Evolutionary conservation across 1,284 basidiomycete genomes (phyloP), one percentile per base, ranked within the genome.

Genomic region (Cryptococcus hybrid): DNA sequence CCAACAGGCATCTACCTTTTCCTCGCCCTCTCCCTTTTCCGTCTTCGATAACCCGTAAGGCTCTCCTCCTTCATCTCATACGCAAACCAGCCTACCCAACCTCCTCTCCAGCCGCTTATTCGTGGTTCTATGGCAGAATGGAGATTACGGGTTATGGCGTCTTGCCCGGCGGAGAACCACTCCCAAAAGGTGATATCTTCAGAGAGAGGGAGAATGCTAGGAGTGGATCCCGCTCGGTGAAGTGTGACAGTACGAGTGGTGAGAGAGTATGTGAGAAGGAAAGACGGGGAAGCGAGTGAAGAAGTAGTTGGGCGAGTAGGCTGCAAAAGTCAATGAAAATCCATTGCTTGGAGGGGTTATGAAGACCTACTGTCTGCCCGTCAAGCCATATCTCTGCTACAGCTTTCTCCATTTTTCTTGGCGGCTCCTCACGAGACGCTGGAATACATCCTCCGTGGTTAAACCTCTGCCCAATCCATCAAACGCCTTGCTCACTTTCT

Each of bases 41-140:
- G 37, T 35, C 63, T 52, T 15, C 37, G 45, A 54, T 77, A 77
- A 15, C 77, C 75, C 6, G 64, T 65, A 52, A 83, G 60, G 45
- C 77, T 77, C 56, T 82, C 81, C 54, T 76, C 72, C 67, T 82
- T 82, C 81, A 83, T 82, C 65, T 83, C 83, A 63, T 83, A 84
- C 1, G 79, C 79, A 65, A 82, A 80, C 67, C 79, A 82, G 0
- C 82, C 82, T 1, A 80, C 76, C 74, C 82, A 83, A 1, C 83
- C 83, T 51, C 77, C 70, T 60, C 70, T 68, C 76, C 79, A 78
- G n/a, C 68, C 68, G 36, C 68, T 61, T 5, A 18, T 39, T 11
- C 42, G 39, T 5, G 35, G 11, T 47, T 55, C 46, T 38, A 51
- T 48, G 37, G 5, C 42, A 9, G 5, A 54, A 54, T 30, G 12